phyloP scores from a whole-genome alignment of 176 grass and related monocot genomes.

The Thalia dealbata region DNA sequence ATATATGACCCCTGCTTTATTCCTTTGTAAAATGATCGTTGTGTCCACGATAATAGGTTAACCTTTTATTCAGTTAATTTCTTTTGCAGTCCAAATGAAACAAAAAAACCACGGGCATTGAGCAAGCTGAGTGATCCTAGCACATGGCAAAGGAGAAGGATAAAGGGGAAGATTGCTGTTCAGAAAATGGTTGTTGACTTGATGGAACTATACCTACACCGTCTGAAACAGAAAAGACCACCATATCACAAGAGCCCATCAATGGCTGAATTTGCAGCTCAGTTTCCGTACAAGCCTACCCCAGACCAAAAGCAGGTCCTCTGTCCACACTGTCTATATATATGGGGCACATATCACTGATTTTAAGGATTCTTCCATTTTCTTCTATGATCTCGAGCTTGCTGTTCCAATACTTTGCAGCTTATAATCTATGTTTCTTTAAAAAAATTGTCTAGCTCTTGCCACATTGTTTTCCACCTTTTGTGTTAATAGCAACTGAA shows the following conservation, averaged over 20 bases:
- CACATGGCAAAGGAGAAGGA: conserved; percentile 78
- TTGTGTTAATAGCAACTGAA: neutral
- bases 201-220: conserved; percentile 89
- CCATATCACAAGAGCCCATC: conserved; percentile 39
- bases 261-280: conserved; percentile 57
- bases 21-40: neutral
- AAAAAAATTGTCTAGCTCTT: neutral
- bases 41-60: conserved; percentile 20
- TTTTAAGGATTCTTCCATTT: neutral
- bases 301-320: conserved; percentile 75
- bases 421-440: neutral
- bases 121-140: conserved; percentile 74
- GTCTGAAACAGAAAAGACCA: conserved; percentile 67
- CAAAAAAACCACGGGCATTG: conserved; percentile 57
- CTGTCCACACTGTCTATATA: neutral
- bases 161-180: conserved; percentile 89
- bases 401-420: neutral
- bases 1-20: neutral
- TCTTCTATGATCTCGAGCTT: neutral
- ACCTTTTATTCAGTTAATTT: conserved; percentile 56
- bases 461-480: neutral
- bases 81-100: conserved; percentile 73
- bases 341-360: neutral
- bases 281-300: conserved; percentile 88
- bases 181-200: conserved; percentile 96